These are phyloP conservation scores for Aureobasidium vineae DNA, from an alignment of 2,329 filamentous ascomycete genomes.

Conservation along the genomic window DNA sequence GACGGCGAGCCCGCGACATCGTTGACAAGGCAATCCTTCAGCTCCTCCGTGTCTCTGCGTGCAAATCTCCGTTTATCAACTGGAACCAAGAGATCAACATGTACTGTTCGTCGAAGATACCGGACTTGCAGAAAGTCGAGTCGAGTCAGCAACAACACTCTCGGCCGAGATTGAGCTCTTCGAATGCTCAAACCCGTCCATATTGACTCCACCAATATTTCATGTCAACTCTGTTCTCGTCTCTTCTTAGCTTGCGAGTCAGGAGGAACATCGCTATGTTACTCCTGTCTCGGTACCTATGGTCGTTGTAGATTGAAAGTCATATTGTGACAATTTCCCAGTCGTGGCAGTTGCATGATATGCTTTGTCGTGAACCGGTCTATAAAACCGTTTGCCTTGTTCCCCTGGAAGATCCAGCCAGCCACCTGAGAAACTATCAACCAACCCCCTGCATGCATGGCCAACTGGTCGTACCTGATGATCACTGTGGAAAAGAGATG, in stretches of 20 bases:
- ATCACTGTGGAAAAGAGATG: constrained; percentile 4
- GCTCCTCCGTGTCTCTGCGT: constrained; percentile 15
- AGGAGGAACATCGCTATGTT: background rate
- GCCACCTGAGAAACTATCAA: constrained; percentile 8
- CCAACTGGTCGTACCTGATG: constrained; percentile 12
- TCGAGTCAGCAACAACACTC: background rate
- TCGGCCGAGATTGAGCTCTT: background rate
- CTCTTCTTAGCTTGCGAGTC: background rate
- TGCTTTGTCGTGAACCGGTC: constrained; percentile 7
- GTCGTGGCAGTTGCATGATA: constrained; percentile 21
- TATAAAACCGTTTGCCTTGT: constrained; percentile 21
- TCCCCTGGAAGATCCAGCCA: constrained; percentile 16
- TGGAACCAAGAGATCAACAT: background rate
- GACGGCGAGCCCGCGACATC: constrained; percentile 14
- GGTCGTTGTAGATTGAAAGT: background rate
- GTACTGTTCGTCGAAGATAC: background rate
- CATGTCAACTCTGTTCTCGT: background rate
- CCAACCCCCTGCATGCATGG: constrained; percentile 17
- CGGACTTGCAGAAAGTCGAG: background rate
- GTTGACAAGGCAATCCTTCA: constrained; percentile 10
- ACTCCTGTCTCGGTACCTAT: constrained; percentile 17
- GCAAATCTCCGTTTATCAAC: constrained; percentile 15
- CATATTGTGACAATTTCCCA: constrained; percentile 24
- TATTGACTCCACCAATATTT: constrained; percentile 3
- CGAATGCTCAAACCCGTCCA: background rate